Evolutionary conservation across 2,329 filamentous ascomycete species (phyloP).

Genomic region (Exophiala aquamarina): DNA sequence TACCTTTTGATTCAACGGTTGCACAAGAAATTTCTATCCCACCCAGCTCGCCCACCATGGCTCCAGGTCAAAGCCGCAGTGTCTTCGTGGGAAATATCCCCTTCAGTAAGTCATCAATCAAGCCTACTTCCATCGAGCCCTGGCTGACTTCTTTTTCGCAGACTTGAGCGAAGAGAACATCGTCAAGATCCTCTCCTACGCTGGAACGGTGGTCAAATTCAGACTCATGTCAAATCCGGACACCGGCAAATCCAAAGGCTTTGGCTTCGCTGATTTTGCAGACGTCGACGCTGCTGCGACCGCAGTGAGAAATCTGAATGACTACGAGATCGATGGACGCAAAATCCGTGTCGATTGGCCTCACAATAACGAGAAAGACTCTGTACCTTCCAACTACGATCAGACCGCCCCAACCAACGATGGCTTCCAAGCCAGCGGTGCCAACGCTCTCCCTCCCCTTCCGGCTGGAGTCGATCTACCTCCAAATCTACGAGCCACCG

Average conservation of each 20-base stretch:
- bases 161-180: constrained; percentile 96
- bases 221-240: constrained; percentile 93
- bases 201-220: constrained; percentile 88
- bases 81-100: constrained; percentile 61
- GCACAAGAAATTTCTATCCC: not conserved
- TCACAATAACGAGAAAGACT: constrained; percentile 79
- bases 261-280: constrained; percentile 93
- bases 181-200: constrained; percentile 85
- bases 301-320: constrained; percentile 91
- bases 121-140: constrained; percentile 18
- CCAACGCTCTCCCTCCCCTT: constrained; percentile 65
- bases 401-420: constrained; percentile 37
- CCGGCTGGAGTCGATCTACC: constrained; percentile 83
- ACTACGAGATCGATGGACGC: constrained; percentile 90
- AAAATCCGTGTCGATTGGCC: constrained; percentile 95
- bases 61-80: constrained; percentile 44
- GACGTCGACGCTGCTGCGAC: constrained; percentile 90
- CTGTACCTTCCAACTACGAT: constrained; percentile 54
- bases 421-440: constrained; percentile 35
- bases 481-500: constrained; percentile 77
- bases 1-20: not conserved
- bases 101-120: constrained; percentile 73
- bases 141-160: constrained; percentile 40
- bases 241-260: constrained; percentile 91
- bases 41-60: constrained; percentile 34